phyloP scores from a whole-genome alignment of 1,284 basidiomycete genomes.

The Somion occarium region DNA sequence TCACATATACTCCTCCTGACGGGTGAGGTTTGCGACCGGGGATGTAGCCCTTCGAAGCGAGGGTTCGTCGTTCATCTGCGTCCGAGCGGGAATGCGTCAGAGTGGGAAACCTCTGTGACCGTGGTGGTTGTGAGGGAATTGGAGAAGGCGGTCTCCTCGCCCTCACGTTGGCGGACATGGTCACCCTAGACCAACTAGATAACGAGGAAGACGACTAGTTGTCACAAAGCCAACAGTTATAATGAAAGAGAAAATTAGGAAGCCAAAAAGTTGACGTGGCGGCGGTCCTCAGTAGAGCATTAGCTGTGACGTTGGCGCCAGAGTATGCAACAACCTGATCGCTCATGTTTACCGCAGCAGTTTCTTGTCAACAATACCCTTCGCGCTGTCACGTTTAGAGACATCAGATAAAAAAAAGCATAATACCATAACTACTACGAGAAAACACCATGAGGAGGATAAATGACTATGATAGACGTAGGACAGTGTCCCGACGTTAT shows the following conservation, averaged over 20 bases:
- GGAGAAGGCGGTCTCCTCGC: conserved; percentile 9
- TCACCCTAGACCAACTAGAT: background rate
- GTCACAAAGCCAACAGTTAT: background rate
- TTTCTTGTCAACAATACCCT: background rate
- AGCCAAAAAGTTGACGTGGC: background rate
- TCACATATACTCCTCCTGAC: conserved; percentile 61
- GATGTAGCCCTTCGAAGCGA: conserved; percentile 59
- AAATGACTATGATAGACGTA: background rate
- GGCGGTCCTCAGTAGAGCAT: background rate
- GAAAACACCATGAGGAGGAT: background rate
- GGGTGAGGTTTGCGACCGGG: conserved; percentile 50
- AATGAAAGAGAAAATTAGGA: background rate
- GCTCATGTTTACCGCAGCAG: background rate
- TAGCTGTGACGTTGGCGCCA: background rate
- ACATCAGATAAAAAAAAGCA: background rate
- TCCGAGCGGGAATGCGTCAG: conserved; percentile 51
- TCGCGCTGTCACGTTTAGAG: background rate
- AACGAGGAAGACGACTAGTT: background rate
- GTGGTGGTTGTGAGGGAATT: background rate
- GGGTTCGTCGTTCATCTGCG: conserved; percentile 66
- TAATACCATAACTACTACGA: background rate
- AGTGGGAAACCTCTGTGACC: conserved; percentile 26
- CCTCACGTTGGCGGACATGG: conserved; percentile 8
- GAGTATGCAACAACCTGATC: background rate
- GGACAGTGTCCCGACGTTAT: background rate